Evolutionary conservation across 208 protist species (phyloP), one percentile per base, ranked within the genome.

Genomic region (Sergeia podlipaevii): DNA sequence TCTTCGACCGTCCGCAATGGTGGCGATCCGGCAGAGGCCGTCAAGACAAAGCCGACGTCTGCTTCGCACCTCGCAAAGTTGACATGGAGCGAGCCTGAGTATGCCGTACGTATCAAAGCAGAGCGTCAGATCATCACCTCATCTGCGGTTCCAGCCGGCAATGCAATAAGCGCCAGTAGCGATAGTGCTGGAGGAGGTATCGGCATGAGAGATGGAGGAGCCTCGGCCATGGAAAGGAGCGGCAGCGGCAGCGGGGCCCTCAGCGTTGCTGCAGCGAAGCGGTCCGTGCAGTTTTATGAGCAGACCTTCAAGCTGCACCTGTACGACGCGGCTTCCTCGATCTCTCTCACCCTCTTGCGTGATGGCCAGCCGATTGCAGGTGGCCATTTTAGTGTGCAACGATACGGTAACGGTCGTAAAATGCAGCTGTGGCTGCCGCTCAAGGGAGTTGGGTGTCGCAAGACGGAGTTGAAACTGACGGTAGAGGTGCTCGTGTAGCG

Each of bases 281-380:
- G 42, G 13, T 20, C 23, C 21, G 61, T 68, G 15, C 44, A 61
- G 53, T 68, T 68, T 17, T 61, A 47, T 24, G 44, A 68, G 11
- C 61, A 68, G 28, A 68, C 61, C 34, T 68, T 68, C 46, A 60
- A 61, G 46, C 38, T 68, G 13, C 61, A 68, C 37, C 53, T 68
- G 41, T 68, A 68, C 61, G 53, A 68, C 30, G 47, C 51, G 6
- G 42, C 50, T 28, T 68, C 61, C 3, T 27, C 23, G n/a, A 68
- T 68, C 33, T n/a, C 5, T 8, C 11, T 68, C 0, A 52, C 32
- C 3, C 30, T 68, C 24, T 46, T 68, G 24, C 38, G 56, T 11
- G 61, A 68, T 54, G 53, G 61, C 34, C 36, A 54, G 28, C 52
- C 45, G 8, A 52, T 68, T 47, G 49, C 61, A 23, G 29, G 29